Base-by-base conservation (phyloP, 1,284 basidiomycete genomes). In the Hortiboletus rubellus region DNA sequence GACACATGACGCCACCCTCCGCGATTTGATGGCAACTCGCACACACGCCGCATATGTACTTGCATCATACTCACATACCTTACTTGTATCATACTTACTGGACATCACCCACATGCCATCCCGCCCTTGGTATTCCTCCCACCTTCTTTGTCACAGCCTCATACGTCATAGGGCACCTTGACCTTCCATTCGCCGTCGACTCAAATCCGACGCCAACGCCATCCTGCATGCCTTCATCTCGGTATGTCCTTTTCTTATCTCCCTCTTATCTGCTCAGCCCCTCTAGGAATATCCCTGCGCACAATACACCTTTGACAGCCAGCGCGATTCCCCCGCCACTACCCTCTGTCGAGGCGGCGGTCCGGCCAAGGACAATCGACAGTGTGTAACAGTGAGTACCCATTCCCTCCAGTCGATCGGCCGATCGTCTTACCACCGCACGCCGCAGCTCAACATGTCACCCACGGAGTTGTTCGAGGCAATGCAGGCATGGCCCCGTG, bases 391-490 rank as follows among this genome's bases (percentile, higher is more conserved):
- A 64, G 87, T 90, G 63, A 61, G 84, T 51, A 14, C 6, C 50
- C 46, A 36, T 50, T 48, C 27, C 41, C 41, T 31, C 52, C 54
- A 24, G 7, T 45, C 50, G 51, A 57, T 57, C 55, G 15, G 14
- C 50, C 50, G 37, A 36, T 57, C 60, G 34, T 60, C 60, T 59
- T 52, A 60, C 53, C 38, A 52, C 54, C 57, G 36, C 65, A 34
- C 48, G 51, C 60, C 70, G 60, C 68, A 92, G 89, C 68, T 90
- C 58, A 80, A 81, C 66, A 83, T 91, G 83, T 79, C 85, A 54
- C 84, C 86, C 27, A 88, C 81, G 62, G 76, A 79, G 50, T 69
- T 92, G 55, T 91, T 92, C 72, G 79, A 83, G 71, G 83, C 86
- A 54, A 92, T 93, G 89, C 90, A 91, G 82, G 85, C 85, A 61